These are phyloP conservation scores for Lunularia cruciata DNA, from an alignment of 225 moss, liverwort and hornwort genomes.

Conservation along the genomic window DNA sequence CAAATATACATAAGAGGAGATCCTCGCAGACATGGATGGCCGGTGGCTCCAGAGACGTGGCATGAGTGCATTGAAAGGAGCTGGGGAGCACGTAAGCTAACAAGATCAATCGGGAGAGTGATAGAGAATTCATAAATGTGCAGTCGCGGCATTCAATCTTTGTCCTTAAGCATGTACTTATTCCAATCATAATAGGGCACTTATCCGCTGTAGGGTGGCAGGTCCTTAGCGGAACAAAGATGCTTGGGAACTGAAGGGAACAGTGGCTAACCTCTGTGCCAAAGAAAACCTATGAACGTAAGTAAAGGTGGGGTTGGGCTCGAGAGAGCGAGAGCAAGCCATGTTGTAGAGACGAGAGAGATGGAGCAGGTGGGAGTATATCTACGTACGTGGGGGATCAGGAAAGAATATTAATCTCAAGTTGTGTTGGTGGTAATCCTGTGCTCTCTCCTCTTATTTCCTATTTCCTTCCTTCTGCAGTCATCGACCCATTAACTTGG, in stretches of 20 bases:
- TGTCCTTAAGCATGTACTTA: slow-evolving; percentile 9
- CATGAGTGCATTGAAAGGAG: neutral
- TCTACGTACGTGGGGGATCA: neutral
- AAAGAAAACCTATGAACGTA: neutral
- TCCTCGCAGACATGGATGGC: too few relatives aligned
- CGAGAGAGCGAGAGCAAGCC: neutral
- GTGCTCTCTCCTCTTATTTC: slow-evolving; percentile 6
- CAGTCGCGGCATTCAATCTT: slow-evolving; percentile 9
- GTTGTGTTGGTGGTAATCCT: neutral
- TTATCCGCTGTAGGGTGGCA: neutral
- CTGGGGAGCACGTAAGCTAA: slow-evolving; percentile 8
- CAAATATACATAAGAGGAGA: too few relatives aligned
- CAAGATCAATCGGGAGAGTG: slow-evolving; percentile 1
- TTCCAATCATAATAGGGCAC: slow-evolving; percentile 1
- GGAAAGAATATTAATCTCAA: neutral
- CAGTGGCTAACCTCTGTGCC: neutral
- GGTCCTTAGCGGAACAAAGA: neutral
- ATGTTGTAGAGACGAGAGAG: neutral
- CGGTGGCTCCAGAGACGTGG: too few relatives aligned
- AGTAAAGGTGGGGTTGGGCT: neutral
- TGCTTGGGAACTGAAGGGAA: neutral
- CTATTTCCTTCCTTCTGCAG: too few relatives aligned
- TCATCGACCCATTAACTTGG: too few relatives aligned
- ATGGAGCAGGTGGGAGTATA: neutral
- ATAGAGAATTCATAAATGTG: neutral